Evolutionary conservation across 23 red algal genomes (phyloP).

Genomic region (Agarophyton chilense): DNA sequence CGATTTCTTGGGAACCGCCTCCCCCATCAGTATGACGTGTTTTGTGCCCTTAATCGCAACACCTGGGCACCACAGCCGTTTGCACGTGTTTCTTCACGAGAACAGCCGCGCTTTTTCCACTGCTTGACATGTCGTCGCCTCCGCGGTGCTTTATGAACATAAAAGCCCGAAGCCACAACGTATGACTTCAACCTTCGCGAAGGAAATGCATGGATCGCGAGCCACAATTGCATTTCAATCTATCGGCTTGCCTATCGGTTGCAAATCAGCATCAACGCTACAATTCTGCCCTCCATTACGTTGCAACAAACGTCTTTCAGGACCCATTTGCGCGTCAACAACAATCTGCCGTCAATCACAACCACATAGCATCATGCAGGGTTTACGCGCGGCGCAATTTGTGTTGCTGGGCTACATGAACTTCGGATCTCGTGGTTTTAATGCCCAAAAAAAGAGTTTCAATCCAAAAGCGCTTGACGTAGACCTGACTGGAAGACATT

Average conservation of each 20-base stretch:
- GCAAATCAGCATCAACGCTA: not conserved
- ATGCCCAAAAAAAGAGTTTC: slow-evolving; percentile 21
- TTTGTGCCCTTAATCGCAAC: not conserved
- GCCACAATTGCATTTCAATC: too few relatives aligned
- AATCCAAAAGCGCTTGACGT: slow-evolving; percentile 48
- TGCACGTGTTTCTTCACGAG: not conserved
- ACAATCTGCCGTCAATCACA: not conserved
- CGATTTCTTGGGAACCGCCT: not conserved
- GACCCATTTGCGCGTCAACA: not conserved
- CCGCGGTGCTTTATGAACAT: too few relatives aligned
- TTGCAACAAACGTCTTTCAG: not conserved
- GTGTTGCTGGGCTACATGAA: slow-evolving; percentile 52
- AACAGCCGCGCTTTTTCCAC: not conserved
- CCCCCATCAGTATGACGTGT: not conserved
- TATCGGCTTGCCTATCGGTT: not conserved
- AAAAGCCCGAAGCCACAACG: too few relatives aligned
- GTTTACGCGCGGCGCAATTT: slow-evolving; percentile 66
- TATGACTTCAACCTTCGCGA: too few relatives aligned
- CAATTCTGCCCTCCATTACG: not conserved
- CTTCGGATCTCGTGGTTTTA: slow-evolving; percentile 71
- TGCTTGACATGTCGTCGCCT: too few relatives aligned
- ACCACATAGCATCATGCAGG: not conserved
- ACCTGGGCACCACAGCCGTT: not conserved
- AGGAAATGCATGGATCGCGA: too few relatives aligned
- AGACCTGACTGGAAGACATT: slow-evolving; percentile 58